phyloP scores from a whole-genome alignment of 1,284 basidiomycete genomes.

The Rhodotorula sp. region DNA sequence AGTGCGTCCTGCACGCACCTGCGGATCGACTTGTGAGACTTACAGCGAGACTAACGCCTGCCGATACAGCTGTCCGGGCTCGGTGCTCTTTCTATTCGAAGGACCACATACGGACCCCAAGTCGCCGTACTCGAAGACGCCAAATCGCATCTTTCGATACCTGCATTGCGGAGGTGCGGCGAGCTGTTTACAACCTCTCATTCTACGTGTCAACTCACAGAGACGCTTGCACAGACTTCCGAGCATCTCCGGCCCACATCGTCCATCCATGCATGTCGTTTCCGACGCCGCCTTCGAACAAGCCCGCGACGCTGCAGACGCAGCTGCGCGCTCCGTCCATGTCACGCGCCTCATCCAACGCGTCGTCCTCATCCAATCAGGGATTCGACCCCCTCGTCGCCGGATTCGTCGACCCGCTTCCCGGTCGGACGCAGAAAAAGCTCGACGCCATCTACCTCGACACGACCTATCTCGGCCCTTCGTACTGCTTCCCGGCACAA shows the following conservation, averaged over 20 bases:
- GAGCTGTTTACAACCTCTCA: too few relatives aligned
- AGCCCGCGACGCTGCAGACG: not conserved
- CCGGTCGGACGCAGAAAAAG: constrained; percentile 59
- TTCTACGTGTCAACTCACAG: not conserved
- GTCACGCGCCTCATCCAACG: not conserved
- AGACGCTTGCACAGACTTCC: constrained; percentile 37
- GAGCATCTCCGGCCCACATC: constrained; percentile 70
- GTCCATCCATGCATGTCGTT: constrained; percentile 67
- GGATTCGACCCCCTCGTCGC: not conserved
- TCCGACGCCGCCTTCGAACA: constrained; percentile 3
- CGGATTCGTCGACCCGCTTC: not conserved
- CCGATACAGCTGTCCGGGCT: constrained; percentile 69
- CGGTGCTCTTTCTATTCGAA: constrained; percentile 89
- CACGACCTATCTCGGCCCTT: constrained; percentile 92
- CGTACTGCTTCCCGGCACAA: constrained; percentile 94
- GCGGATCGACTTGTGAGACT: not conserved
- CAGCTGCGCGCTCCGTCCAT: not conserved
- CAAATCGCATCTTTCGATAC: constrained; percentile 72
- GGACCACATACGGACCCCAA: constrained; percentile 89
- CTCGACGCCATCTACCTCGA: constrained; percentile 91
- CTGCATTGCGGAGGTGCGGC: constrained; percentile 87
- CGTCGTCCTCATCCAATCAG: not conserved
- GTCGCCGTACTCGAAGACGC: constrained; percentile 64
- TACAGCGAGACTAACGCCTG: too few relatives aligned
- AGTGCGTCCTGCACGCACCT: constrained; percentile 55